A percentile compares a stretch with the other conserved stretches of the same genome.
These are phyloP conservation scores for Lyophyllum shimeji DNA, from an alignment of 768 basidiomycete genomes.

Conservation along the genomic window DNA sequence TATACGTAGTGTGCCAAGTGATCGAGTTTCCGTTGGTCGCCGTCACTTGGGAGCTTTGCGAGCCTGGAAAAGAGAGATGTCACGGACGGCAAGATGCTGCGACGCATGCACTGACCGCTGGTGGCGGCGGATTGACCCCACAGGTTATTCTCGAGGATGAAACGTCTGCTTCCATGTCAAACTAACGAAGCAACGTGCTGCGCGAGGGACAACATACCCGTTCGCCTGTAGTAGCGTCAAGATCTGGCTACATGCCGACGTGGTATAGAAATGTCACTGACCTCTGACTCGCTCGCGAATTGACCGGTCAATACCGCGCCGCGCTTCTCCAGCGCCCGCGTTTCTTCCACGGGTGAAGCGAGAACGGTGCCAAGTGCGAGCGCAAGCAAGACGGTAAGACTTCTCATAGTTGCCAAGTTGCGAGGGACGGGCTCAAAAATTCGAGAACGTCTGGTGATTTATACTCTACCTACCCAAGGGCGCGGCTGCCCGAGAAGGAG, in stretches of 20 bases:
- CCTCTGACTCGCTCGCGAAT: conserved; percentile 23
- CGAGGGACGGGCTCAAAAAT: not conserved
- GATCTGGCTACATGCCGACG: not conserved
- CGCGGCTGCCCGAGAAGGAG: too few relatives aligned
- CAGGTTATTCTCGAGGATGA: conserved; percentile 21
- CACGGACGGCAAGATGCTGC: not conserved
- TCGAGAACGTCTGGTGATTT: not conserved
- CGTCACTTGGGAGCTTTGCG: conserved; percentile 24
- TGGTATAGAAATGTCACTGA: not conserved
- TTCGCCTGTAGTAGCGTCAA: not conserved
- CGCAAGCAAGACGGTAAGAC: not conserved
- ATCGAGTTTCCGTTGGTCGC: conserved; percentile 19
- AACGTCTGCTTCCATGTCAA: not conserved
- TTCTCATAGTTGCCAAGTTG: not conserved
- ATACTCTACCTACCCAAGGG: not conserved
- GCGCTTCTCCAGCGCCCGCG: conserved; percentile 14
- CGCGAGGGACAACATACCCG: not conserved
- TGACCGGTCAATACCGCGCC: conserved; percentile 22
- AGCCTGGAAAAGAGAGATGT: conserved; percentile 9
- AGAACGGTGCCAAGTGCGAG: not conserved
- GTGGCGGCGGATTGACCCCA: conserved; percentile 23
- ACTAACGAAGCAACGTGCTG: not conserved
- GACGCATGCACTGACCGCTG: conserved; percentile 13
- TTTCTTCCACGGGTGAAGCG: conserved; percentile 7
- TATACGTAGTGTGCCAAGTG: conserved; percentile 24